Conservation (phyloP, 768 basidiomycete genomes). For the Serendipita sp. region DNA sequence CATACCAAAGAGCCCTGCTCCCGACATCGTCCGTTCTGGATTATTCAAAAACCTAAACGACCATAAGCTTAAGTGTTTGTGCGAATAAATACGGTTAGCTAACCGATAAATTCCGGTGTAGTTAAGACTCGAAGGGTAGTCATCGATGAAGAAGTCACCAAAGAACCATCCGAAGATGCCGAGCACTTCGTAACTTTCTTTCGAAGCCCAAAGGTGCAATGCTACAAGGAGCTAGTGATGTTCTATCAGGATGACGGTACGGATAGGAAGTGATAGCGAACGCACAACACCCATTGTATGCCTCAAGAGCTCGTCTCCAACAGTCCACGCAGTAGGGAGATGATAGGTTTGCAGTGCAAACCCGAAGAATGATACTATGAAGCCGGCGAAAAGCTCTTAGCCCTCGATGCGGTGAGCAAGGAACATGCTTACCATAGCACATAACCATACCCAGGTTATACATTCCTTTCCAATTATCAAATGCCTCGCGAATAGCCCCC, state of each 20-base stretch:
- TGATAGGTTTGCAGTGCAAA: constrained; percentile 84
- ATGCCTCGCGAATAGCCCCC: constrained; percentile 82
- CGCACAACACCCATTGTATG: constrained; percentile 79
- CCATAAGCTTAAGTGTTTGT: background rate
- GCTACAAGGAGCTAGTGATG: constrained; percentile 52
- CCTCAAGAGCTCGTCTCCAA: constrained; percentile 70
- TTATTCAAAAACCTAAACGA: constrained; percentile 67
- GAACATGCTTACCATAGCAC: constrained; percentile 58
- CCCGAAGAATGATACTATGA: constrained; percentile 62
- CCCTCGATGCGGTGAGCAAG: background rate
- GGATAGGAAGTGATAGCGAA: constrained; percentile 8
- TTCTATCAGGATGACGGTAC: constrained; percentile 1
- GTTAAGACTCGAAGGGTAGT: constrained; percentile 75
- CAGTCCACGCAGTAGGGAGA: constrained; percentile 67
- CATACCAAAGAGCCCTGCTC: constrained; percentile 87
- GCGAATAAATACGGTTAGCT: constrained; percentile 7
- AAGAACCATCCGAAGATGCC: constrained; percentile 99
- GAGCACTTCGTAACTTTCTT: constrained; percentile 81
- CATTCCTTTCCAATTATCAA: constrained; percentile 83
- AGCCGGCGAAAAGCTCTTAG: background rate
- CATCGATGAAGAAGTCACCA: constrained; percentile 91
- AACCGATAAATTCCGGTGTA: constrained; percentile 96
- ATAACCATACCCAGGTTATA: constrained; percentile 90
- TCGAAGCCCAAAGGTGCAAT: constrained; percentile 80
- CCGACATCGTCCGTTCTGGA: constrained; percentile 81